Evolutionary conservation across 805 yeast species (phyloP), one percentile per base, ranked within the genome.

Genomic region (Candida dajiaensis): DNA sequence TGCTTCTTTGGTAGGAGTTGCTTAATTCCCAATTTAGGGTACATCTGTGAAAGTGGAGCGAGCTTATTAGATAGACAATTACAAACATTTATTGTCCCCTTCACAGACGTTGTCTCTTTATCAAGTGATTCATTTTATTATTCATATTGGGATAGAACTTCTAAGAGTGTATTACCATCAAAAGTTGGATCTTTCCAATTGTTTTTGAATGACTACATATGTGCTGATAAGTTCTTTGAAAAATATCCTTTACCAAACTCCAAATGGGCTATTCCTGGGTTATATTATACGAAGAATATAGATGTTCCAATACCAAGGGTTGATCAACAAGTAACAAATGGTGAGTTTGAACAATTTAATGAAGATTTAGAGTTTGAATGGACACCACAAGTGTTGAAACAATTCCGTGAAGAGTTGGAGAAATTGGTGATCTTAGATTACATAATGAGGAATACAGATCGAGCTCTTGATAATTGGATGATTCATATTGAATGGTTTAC

Each of bases 381-480:
- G 89, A 77, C 78, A 3, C 67, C 69, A 16, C 64, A 65, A 8
- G 66, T 70, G 0, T 54, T 83, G 8, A 51, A 56, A 35, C 79
- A 79, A 48, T 79, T 85, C 50, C 69, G 82, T 35, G 71, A 73
- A 44, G 83, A 84, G 59, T 58, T 84, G 25, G 89, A 84, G 54
- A 83, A 83, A 54, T 64, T 84, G 51, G 88, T 85, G 1, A 77
- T 84, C 31, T 64, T 84, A 25, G 90, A 84, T 55, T 84, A 83
- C 54, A 73, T 84, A 2, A 81, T 83, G 76, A 64, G 90, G 53
- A 84, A 85, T 55, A 84, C 92, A 0, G 90, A 84, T 59, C 65
- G 92, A 35, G 86, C 87, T 0, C 60, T 79, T 11, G 90, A 84
- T 57, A 84, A 85, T 54, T 84, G 90, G 90, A 84, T 85, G 92